These are phyloP conservation scores for Discostella pseudostelligera DNA, from an alignment of 108 stramenopile species.

Conservation along the genomic window DNA sequence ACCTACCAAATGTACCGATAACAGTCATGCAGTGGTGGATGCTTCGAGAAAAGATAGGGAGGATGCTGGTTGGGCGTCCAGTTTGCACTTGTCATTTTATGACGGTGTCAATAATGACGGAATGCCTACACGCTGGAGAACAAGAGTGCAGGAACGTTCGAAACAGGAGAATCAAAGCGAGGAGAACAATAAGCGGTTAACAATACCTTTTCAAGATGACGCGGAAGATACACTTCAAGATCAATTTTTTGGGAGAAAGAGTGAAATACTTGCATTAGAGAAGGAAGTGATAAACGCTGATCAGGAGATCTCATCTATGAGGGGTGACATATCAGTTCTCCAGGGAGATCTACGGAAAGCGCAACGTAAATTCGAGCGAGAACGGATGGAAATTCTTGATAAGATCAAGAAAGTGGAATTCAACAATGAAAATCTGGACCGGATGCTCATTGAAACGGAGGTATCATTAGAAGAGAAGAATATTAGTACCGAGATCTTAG, in stretches of 20 bases:
- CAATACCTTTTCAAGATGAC: neutral
- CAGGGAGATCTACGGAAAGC: neutral
- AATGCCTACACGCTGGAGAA: constrained; percentile 21
- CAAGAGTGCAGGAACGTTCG: constrained; percentile 14
- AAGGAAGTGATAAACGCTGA: constrained; percentile 6
- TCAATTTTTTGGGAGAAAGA: neutral
- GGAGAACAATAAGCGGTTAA: neutral
- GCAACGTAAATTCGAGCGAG: neutral
- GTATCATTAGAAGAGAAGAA: constrained; percentile 12
- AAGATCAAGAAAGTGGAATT: constrained; percentile 5
- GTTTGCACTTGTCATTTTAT: neutral
- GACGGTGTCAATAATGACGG: constrained; percentile 16
- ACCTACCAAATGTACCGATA: no score
- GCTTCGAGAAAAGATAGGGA: neutral
- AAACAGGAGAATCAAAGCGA: neutral
- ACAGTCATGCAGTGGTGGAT: neutral
- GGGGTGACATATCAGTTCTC: constrained; percentile 15
- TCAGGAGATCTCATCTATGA: constrained; percentile 5
- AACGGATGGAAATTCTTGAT: constrained; percentile 1
- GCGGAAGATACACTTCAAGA: constrained; percentile 9
- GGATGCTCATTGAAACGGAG: neutral
- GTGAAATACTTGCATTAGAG: neutral
- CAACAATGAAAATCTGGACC: constrained; percentile 13
- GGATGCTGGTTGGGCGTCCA: neutral
- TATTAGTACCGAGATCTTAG: constrained; percentile 10